A percentile compares a stretch with the other conserved stretches of the same genome.
Conservation (phyloP, 2,329 filamentous ascomycete species). For the Fusarium newnesense region DNA sequence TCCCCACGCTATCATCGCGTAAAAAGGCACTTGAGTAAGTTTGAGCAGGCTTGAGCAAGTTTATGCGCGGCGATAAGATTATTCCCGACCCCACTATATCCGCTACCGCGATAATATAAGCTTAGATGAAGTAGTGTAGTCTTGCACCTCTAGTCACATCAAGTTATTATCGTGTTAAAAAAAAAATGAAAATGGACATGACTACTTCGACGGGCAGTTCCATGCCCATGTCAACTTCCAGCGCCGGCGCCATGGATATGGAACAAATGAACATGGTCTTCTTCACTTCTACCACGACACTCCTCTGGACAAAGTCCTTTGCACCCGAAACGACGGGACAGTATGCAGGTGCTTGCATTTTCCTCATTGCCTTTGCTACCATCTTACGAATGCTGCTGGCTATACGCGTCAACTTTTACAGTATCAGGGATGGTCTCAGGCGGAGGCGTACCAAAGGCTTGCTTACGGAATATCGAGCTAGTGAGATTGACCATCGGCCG, state of each 20-base stretch:
- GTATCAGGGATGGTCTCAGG: neutral
- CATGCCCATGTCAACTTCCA: neutral
- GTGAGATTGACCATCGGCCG: neutral
- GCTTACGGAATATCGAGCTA: fast-evolving
- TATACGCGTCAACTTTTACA: neutral
- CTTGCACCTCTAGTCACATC: neutral
- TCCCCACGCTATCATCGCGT: neutral
- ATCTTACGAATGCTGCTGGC: neutral
- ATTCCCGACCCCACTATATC: neutral
- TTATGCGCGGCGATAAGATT: neutral
- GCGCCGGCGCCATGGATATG: neutral
- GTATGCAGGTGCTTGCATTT: neutral
- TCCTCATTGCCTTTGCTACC: neutral
- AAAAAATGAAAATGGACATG: neutral
- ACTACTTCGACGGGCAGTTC: neutral
- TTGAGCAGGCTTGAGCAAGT: constrained; percentile 9
- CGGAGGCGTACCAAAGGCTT: neutral
- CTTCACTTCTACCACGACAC: neutral
- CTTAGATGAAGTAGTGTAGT: neutral
- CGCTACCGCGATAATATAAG: neutral
- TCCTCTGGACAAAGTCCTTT: neutral
- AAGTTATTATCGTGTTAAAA: neutral
- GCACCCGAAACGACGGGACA: neutral
- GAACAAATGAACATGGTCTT: constrained; percentile 2
- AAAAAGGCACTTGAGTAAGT: neutral